These are phyloP conservation scores for Xylaria sp. DNA, from an alignment of 2,329 filamentous ascomycete species.

Conservation along the genomic window DNA sequence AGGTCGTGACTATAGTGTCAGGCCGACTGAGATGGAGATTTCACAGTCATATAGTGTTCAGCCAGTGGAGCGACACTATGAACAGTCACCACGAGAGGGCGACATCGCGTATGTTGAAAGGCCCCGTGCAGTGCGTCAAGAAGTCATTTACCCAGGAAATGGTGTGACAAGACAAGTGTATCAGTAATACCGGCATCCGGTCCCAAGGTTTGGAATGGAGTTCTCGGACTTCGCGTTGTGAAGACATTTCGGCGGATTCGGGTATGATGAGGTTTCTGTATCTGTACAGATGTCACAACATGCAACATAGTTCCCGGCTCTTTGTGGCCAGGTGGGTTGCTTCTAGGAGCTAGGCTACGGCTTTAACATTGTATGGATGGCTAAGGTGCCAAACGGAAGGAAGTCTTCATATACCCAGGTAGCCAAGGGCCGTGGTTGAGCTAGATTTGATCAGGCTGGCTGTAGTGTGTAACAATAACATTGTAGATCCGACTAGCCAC, in stretches of 20 bases:
- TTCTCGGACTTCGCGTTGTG: not conserved
- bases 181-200: conserved; percentile 30
- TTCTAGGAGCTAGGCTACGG: not conserved
- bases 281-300: not conserved
- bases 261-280: conserved; percentile 3
- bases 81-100: conserved; percentile 45
- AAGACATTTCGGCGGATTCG: not conserved
- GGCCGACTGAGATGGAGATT: conserved; percentile 42
- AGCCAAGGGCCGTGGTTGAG: not conserved
- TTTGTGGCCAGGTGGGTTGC: not conserved
- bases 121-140: conserved; percentile 48
- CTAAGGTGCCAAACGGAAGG: not conserved
- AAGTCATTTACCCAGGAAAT: conserved; percentile 52
- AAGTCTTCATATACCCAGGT: not conserved
- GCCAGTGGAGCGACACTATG: conserved; percentile 51
- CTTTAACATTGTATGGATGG: not conserved
- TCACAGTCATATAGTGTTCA: conserved; percentile 49
- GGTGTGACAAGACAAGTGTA: conserved; percentile 42
- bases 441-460: not conserved
- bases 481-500: not conserved
- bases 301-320: not conserved
- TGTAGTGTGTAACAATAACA: not conserved
- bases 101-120: conserved; percentile 54
- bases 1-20: conserved; percentile 43
- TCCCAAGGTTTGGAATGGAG: conserved; percentile 7